Evolutionary conservation across 441 rosid genomes (phyloP), one percentile per base, ranked within the genome.

Genomic region (Pelargonium fulgidum): DNA sequence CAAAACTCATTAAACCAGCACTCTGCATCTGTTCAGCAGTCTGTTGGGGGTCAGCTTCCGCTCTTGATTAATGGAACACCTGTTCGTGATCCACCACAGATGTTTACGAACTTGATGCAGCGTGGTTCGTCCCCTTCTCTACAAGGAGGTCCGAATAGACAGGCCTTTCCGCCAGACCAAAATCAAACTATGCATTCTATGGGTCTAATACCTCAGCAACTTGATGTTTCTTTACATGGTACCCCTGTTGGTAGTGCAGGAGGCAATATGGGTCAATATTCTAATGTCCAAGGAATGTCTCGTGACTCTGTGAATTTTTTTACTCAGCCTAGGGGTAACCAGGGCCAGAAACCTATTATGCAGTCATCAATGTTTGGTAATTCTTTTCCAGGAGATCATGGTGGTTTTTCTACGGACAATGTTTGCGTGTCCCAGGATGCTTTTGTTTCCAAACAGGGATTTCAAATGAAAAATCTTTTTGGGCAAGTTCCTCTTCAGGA

Each of bases 21-120:
- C 65, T 76, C 82, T 45, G 68, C 79, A 41, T 54, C 74, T 29
- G 67, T 72, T 65, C 80, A 76, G 75, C 79, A 78, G 64, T 72
- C 75, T 44, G 75, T 64, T 6, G 78, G 70, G 20, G 77, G 75
- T 67, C 81, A 78, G 73, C 73, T 78, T 42, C 70, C 81, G 33
- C 72, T 78, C 63, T 75, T 76, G 6, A 72, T 77, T 52, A 79
- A 80, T 76, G 88, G 85, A 80, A 81, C 77, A 11, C 86, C 85
- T 65, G 69, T 82, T 20, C 77, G 76, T 73, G 85, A 83, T 67
- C 68, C 77, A 9, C 78, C 88, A 56, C 87, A 77, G 61, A 76
- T 79, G 76, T 73, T 79, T 69, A 75, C 79, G 72, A 84, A 81
- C 75, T 78, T 75, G 85, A 72, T 72, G 42, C 86, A 76, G 67